Evolutionary conservation across 371 early-diverging fungal genomes (phyloP).

Genomic region (Catenaria anguillulae): DNA sequence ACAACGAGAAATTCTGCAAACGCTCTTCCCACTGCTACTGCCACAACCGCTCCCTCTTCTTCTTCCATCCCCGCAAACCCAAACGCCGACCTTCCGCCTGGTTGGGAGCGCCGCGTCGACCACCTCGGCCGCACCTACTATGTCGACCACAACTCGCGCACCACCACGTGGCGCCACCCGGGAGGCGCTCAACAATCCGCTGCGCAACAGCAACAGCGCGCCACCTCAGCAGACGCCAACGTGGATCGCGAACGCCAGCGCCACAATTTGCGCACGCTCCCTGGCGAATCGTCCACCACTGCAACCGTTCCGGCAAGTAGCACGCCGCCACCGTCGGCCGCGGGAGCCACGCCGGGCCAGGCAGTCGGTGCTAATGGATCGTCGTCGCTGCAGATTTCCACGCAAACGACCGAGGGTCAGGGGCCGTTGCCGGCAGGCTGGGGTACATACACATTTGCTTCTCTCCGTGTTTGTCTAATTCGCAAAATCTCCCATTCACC

Average conservation of each 20-base stretch:
- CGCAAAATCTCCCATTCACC: no score
- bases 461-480: slow-evolving; percentile 1
- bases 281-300: slow-evolving; percentile 10
- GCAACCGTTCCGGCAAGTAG: slow-evolving; percentile 16
- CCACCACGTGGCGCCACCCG: slow-evolving; percentile 46
- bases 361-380: no score
- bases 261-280: slow-evolving; percentile 16
- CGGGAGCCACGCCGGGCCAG: no score
- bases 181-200: neutral
- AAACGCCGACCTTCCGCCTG: slow-evolving; percentile 10
- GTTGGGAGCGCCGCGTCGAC: slow-evolving; percentile 58
- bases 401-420: slow-evolving; percentile 42
- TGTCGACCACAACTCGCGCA: slow-evolving; percentile 52
- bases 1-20: slow-evolving; percentile 7
- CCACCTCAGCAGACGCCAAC: neutral
- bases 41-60: no score
- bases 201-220: neutral
- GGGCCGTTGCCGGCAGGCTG: slow-evolving; percentile 90
- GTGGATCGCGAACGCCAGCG: slow-evolving; percentile 5
- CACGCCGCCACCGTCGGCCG: no score
- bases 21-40: no score
- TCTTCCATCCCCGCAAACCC: no score
- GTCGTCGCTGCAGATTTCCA: slow-evolving; percentile 2
- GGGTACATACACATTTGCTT: slow-evolving; percentile 29
- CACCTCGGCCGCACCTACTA: slow-evolving; percentile 51